phyloP scores from a whole-genome alignment of 2,329 filamentous ascomycete genomes.

The Calonectria pseudoreteaudii region DNA sequence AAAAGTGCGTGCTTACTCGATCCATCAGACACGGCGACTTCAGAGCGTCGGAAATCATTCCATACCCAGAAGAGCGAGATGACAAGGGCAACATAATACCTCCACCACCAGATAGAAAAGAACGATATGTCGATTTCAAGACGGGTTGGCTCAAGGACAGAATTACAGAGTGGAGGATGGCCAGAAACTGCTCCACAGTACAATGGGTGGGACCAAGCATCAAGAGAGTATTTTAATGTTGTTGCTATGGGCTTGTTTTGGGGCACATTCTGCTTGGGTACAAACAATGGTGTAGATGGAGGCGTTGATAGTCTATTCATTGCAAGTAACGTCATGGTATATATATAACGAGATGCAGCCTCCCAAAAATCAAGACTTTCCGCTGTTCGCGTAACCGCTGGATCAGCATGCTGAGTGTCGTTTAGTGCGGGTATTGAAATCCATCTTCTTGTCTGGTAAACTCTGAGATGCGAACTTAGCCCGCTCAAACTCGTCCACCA shows the following conservation, averaged over 20 bases:
- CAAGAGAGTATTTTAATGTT: constrained; percentile 42
- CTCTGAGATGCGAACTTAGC: constrained; percentile 76
- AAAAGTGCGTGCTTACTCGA: constrained; percentile 42
- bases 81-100: constrained; percentile 41
- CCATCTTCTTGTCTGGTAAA: constrained; percentile 76
- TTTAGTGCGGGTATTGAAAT: constrained; percentile 67
- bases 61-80: constrained; percentile 39
- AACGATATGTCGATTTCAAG: constrained; percentile 45
- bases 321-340: constrained; percentile 1
- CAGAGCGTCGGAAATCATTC: constrained; percentile 38
- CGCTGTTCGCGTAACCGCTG: neutral
- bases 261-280: constrained; percentile 4
- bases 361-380: neutral
- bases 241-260: constrained; percentile 1
- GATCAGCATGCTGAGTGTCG: neutral
- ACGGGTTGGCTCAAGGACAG: constrained; percentile 45
- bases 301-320: constrained; percentile 34
- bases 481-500: constrained; percentile 69
- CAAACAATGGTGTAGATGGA: constrained; percentile 19
- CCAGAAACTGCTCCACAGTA: constrained; percentile 42
- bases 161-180: constrained; percentile 41
- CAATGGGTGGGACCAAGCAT: constrained; percentile 50
- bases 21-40: constrained; percentile 44
- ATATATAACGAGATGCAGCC: constrained; percentile 4
- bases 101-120: constrained; percentile 29